Base-by-base conservation (phyloP, 2,329 filamentous ascomycete species). In the Tricladium varicosporioides region DNA sequence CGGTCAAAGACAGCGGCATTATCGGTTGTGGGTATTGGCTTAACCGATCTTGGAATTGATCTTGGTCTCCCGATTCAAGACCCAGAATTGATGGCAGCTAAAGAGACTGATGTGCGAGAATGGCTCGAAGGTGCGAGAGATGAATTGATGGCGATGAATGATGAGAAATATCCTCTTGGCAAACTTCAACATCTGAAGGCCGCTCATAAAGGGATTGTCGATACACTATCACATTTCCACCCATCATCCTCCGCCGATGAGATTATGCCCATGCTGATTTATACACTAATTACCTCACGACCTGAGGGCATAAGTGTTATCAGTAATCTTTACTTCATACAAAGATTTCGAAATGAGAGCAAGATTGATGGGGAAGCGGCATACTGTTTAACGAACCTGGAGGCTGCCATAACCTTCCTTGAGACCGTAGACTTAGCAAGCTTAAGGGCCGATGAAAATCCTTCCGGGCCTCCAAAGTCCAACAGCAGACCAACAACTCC, bases 261-360 rank as follows among this genome's bases (percentile, higher is more conserved):
- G 74, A 95, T 99, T 54, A 86, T 99, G 71, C 94, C 94, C 0
- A 96, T 96, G 72, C 81, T 99, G 61, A 99, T 99, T 60, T 99
- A 96, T 75, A 91, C 92, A 0, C 82, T 99, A 59, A 95, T 99
- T 70, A 97, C 92, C 2, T 87, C 92, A 46, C 88, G 91, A 0
- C 89, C 92, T 0, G 89, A 94, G 72, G 84, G 87, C 33, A 86
- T 97, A 48, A 90, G 92, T 71, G 88, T 92, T 54, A 91, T 96
- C 68, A 97, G 93, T 76, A 95, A 99, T 71, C 78, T 95, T n/a
- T 85, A 89, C 65, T 99, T 97, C 71, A 92, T 97, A 63, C 92
- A 97, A 70, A 80, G 89, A 60, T 99, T 99, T 71, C 85, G 94
- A 55, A 90, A 91, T 71, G 84, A 90, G 52, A 86, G 80, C 62